Base-by-base conservation (phyloP, 345 rosid genomes). In the Anacardium occidentale region DNA sequence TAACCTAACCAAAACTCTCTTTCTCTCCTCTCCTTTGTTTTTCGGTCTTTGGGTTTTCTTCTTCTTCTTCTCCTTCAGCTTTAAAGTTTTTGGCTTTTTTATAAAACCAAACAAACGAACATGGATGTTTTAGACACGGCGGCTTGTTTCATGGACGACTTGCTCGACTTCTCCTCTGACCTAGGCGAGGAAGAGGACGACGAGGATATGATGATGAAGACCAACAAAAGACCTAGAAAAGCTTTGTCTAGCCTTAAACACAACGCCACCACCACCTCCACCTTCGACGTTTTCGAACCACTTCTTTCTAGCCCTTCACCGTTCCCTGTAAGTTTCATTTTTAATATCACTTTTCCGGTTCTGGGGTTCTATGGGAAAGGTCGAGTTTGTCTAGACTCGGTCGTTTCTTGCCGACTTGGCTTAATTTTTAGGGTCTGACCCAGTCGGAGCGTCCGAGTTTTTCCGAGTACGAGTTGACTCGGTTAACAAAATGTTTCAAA, bases 141-240 rank as follows among this genome's bases (percentile, higher is more conserved):
- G 48, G 73, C 60, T 53, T 57, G 76, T 70, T 78, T 76, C 64
- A 75, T 79, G 62, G 88, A 83, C 45, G 86, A 77, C 68, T 70
- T 84, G n/a, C 66, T 86, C 9, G 83, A 86, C 80, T 83, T 86
- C 55, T 70, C 72, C 21, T 79, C 77, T 14, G 82, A 78, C 76
- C 62, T 80, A 64, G 87, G 74, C 1, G 89, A 84, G 26, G 84
- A 64, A 48, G 78, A 82, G 10, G 83, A 81, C 54, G 80, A 80
- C 3, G 85, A 79, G 21, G 60, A 34, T 67, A 58, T 4, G 66
- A 50, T n/a, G 56, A 58, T 3, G 68, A 55, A 22, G 37, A 53
- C 69, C 37, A 69, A 11, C 82, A 68, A 26, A 50, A 77, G 70
- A 62, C 69, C 71, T 21, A 65, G 59, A 66, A 76, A 69, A 29